Percentiles rank a stretch among this genome's conserved stretches.
Conservation (phyloP, 805 yeast genomes). For the Kluyveromyces nonfermentans region DNA sequence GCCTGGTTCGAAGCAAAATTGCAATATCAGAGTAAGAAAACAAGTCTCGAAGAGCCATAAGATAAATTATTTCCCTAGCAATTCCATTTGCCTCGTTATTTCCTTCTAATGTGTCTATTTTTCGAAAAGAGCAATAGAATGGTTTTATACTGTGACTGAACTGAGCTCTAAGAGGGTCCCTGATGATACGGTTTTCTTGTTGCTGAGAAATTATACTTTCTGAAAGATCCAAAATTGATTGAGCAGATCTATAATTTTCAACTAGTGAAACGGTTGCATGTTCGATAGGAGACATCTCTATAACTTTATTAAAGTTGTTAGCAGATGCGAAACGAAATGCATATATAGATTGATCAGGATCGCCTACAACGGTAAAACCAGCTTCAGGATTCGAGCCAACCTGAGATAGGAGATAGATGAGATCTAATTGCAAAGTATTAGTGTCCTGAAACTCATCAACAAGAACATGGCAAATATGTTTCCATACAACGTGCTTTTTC, state of each 20-base stretch:
- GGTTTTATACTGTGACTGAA: conserved; percentile 36
- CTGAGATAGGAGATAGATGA: conserved; percentile 46
- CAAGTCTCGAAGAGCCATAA: conserved; percentile 38
- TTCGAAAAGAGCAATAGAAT: conserved; percentile 31
- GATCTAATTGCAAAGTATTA: conserved; percentile 60
- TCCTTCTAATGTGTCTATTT: conserved; percentile 20
- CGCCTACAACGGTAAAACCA: conserved; percentile 85
- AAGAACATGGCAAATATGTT: conserved; percentile 54
- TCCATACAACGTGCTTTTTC: conserved; percentile 34
- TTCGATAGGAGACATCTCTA: conserved; percentile 27
- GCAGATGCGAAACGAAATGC: conserved; percentile 77
- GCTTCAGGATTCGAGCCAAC: conserved; percentile 33
- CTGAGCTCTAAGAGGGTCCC: conserved; percentile 42
- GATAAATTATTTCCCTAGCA: conserved; percentile 42
- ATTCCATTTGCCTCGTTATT: conserved; percentile 51
- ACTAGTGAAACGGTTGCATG: conserved; percentile 36
- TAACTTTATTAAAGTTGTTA: conserved; percentile 56
- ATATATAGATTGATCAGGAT: conserved; percentile 92
- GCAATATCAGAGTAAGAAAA: conserved; percentile 54
- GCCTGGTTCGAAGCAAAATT: conserved; percentile 57
- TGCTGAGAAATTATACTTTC: conserved; percentile 59
- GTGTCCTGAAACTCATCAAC: conserved; percentile 97
- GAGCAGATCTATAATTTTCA: conserved; percentile 77
- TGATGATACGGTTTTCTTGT: conserved; percentile 25
- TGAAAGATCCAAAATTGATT: conserved; percentile 52